These are phyloP conservation scores for Puccinia horiana DNA, from an alignment of 1,284 basidiomycete species.

Conservation along the genomic window DNA sequence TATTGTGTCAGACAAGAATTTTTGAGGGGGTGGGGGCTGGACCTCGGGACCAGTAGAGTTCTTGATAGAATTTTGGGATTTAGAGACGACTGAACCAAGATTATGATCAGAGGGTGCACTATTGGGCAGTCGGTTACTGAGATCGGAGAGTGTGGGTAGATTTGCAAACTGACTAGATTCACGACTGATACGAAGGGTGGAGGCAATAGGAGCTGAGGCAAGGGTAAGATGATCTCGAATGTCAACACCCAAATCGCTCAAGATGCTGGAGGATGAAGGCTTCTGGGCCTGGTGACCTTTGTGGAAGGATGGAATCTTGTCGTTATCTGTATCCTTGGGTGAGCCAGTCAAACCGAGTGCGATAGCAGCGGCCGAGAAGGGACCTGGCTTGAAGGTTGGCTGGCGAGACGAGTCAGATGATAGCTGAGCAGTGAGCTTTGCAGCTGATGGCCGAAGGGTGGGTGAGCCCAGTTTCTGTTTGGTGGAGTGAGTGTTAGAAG, in stretches of 20 bases:
- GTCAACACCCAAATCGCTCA: conserved; percentile 23
- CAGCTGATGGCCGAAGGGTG: conserved; percentile 7
- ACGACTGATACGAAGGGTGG: conserved; percentile 43
- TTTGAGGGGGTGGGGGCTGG: conserved; percentile 7
- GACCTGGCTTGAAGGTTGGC: conserved; percentile 38
- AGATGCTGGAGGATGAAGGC: conserved; percentile 32
- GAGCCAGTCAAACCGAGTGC: conserved; percentile 37
- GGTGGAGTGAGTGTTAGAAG: not conserved
- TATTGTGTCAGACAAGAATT: conserved; percentile 4
- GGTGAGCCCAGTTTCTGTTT: conserved; percentile 38
- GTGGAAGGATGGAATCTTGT: not conserved
- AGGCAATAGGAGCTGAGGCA: conserved; percentile 32
- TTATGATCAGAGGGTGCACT: conserved; percentile 17
- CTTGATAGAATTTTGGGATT: too few species aligned
- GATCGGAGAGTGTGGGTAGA: conserved; percentile 30
- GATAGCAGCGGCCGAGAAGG: conserved; percentile 48
- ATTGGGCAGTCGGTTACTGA: conserved; percentile 9
- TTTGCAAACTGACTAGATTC: conserved; percentile 41
- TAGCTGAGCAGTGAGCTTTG: not conserved
- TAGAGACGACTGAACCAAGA: not conserved
- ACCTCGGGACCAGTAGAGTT: not conserved
- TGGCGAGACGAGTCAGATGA: conserved; percentile 2
- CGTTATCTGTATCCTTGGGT: not conserved
- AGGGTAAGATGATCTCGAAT: not conserved
- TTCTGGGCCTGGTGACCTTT: conserved; percentile 23